Evolutionary conservation across 2,329 filamentous ascomycete species (phyloP).

Genomic region (Parafenestella ontariensis): DNA sequence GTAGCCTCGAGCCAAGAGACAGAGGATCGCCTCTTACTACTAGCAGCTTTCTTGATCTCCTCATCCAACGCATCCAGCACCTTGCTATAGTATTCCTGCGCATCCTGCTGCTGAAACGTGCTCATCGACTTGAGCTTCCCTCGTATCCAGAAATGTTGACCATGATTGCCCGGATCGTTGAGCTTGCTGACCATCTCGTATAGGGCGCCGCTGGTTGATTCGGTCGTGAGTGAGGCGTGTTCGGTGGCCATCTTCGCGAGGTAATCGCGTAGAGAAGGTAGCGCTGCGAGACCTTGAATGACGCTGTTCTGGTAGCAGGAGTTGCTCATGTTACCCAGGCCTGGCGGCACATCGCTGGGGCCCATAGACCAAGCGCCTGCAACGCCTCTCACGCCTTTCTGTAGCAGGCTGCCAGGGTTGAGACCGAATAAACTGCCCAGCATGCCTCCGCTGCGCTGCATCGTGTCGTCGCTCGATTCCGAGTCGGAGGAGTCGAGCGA

Average conservation of each 20-base stretch:
- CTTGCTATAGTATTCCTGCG: slow-evolving; percentile 95
- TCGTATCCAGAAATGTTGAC: slow-evolving; percentile 81
- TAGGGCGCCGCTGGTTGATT: slow-evolving; percentile 63
- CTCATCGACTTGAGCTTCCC: slow-evolving; percentile 86
- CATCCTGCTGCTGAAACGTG: slow-evolving; percentile 95
- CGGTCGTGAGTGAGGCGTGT: slow-evolving; percentile 46
- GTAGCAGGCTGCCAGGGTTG: slow-evolving; percentile 45
- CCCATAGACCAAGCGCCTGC: slow-evolving; percentile 46
- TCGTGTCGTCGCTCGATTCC: slow-evolving; percentile 24
- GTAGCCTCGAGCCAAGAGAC: slow-evolving; percentile 41
- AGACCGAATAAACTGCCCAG: slow-evolving; percentile 48
- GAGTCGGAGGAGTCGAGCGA: slow-evolving; percentile 15
- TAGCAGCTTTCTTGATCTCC: slow-evolving; percentile 64
- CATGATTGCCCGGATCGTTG: slow-evolving; percentile 73
- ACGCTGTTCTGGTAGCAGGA: slow-evolving; percentile 98
- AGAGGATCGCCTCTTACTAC: slow-evolving; percentile 51
- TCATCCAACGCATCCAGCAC: slow-evolving; percentile 85
- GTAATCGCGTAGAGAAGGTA: slow-evolving; percentile 73
- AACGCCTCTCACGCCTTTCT: slow-evolving; percentile 43
- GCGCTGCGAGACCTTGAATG: slow-evolving; percentile 77
- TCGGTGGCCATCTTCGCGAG: slow-evolving; percentile 52
- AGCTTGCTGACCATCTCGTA: slow-evolving; percentile 73
- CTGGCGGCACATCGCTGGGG: slow-evolving; percentile 55
- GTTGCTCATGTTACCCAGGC: slow-evolving; percentile 90
- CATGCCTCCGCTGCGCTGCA: slow-evolving; percentile 32